Base-by-base conservation (phyloP, 305 asterid species). In the Andrographis paniculata region DNA sequence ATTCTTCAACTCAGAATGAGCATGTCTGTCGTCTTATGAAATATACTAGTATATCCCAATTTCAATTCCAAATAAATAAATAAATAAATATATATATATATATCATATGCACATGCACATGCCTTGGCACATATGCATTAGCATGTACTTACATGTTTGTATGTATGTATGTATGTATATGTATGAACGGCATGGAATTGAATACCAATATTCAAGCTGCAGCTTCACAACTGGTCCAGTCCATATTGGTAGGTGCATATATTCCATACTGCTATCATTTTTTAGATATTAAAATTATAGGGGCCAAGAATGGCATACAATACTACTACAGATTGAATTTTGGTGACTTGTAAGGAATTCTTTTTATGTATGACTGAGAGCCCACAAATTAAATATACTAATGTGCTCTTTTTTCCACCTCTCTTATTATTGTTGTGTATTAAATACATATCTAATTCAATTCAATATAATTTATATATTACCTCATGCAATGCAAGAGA, bases 1-100 rank as follows among this genome's bases (percentile, higher is more conserved):
- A n/a, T n/a, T n/a, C n/a, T n/a, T n/a, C n/a, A n/a, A n/a, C n/a
- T 76, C 45, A 73, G 94, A 83, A 79, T 83, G 80, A 71, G 87
- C 52, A 83, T 83, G 80, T 83, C 85, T 77, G 94, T 83, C 83
- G 69, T 79, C 55, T 82, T 64, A 59, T 68, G 58, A 49, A 47
- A 14, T 36, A 58, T 51, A 46, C 47, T 48, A 58, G n/a, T n/a
- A 9, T 46, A 44, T 52, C 61, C 55, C 60, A 49, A 65, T 39
- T 56, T 54, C 61, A 35, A 45, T 41, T 63, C 49, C 62, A 52
- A 39, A 53, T 54, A 3, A 42, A 19, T 42, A 61, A n/a, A n/a
- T n/a, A n/a, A n/a, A n/a, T n/a, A n/a, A n/a, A n/a, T n/a, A n/a
- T n/a, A n/a, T n/a, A n/a, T n/a, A n/a, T n/a, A n/a, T n/a, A n/a